Evolutionary conservation across 2,329 filamentous ascomycete genomes (phyloP).

Genomic region (Nothophaeocryptopus gaeumannii): DNA sequence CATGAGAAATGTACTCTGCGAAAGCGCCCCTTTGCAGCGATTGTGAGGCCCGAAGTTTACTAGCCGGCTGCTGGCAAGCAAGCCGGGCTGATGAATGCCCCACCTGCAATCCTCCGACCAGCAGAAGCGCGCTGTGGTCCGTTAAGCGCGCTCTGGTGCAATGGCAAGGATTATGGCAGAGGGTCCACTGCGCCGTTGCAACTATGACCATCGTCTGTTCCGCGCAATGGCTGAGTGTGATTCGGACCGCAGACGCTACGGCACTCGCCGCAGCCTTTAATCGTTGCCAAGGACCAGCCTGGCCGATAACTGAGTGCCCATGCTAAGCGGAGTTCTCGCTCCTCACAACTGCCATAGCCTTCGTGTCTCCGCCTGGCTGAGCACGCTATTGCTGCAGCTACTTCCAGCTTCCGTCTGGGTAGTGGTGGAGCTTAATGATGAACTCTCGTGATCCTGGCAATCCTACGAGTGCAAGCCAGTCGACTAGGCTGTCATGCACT

Average conservation of each 20-base stretch:
- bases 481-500: background rate
- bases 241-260: constrained; percentile 1
- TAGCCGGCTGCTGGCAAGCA: background rate
- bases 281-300: constrained; percentile 1
- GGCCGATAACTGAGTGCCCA: constrained; percentile 4
- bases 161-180: too few relatives aligned
- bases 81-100: too few relatives aligned
- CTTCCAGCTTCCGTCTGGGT: constrained; percentile 15
- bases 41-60: background rate
- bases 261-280: background rate
- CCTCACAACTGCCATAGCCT: constrained; percentile 17
- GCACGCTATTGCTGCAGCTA: constrained; percentile 23
- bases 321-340: constrained; percentile 7
- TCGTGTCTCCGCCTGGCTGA: constrained; percentile 16
- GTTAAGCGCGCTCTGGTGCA: too few relatives aligned
- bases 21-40: constrained; percentile 9
- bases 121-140: too few relatives aligned
- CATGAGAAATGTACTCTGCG: constrained; percentile 2
- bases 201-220: too few relatives aligned
- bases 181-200: too few relatives aligned
- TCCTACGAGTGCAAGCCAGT: background rate
- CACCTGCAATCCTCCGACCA: too few relatives aligned
- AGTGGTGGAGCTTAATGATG: constrained; percentile 22
- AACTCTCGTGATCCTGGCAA: constrained; percentile 21
- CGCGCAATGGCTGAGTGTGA: constrained; percentile 4